These are phyloP conservation scores for Sporothrix pseudoabietina DNA, from an alignment of 2,329 filamentous ascomycete species.

Conservation along the genomic window DNA sequence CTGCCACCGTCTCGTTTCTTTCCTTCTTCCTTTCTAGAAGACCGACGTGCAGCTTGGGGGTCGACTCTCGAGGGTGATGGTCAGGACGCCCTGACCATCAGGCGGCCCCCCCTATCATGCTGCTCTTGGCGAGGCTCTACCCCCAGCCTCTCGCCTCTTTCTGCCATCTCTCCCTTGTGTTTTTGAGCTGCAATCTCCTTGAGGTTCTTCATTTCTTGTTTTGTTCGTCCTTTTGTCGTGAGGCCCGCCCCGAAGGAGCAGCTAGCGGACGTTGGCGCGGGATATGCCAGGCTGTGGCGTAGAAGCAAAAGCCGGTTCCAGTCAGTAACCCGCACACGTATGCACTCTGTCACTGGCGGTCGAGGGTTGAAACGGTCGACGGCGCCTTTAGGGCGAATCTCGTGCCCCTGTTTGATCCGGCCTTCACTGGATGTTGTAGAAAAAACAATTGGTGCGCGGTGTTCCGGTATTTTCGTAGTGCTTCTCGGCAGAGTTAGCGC, in stretches of 20 bases:
- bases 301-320: background rate
- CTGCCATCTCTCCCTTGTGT: background rate
- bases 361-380: background rate
- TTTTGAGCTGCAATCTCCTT: background rate
- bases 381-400: background rate
- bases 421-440: background rate
- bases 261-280: slow-evolving; percentile 15
- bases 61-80: background rate
- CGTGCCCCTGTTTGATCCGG: background rate
- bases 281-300: background rate
- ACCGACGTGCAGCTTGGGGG: background rate
- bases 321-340: too few species aligned
- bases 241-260: slow-evolving; percentile 2
- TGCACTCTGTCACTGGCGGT: background rate
- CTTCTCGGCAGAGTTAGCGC: background rate
- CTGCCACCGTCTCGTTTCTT: background rate
- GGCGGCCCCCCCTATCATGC: background rate
- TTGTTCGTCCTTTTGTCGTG: background rate
- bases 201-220: background rate
- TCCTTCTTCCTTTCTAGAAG: slow-evolving; percentile 7
- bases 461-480: slow-evolving; percentile 7
- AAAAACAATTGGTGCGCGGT: background rate
- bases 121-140: background rate
- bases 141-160: background rate
- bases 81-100: background rate